Base-by-base conservation (phyloP, 257 asterid genomes). In the Ophiorrhiza pumila region DNA sequence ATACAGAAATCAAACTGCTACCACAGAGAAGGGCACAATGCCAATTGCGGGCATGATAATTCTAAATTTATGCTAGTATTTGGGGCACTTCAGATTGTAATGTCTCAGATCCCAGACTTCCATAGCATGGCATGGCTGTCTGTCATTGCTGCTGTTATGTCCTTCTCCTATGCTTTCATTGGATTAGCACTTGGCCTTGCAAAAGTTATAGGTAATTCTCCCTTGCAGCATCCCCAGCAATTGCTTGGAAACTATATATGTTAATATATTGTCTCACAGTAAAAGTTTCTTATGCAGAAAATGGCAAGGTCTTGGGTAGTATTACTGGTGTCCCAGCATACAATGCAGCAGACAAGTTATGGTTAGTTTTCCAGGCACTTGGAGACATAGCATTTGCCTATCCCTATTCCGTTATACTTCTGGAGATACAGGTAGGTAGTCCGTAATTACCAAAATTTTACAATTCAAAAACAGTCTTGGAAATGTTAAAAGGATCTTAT, bases 351-450 rank as follows among this genome's bases (percentile, higher is more conserved):
- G 50, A 76, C n/a, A 91, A 89, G 86, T 69, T 84, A 32, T 87
- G 91, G 90, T 71, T 80, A 35, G 68, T 83, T 65, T 79, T 91
- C 70, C 90, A 86, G 83, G 96, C 95, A 27, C 78, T 91, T 29
- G 97, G 95, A 23, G 88, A 89, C 80, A 78, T 91, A 37, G 96
- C 91, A 74, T 91, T 91, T 78, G 91, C 96, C 60, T 91, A 81
- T 80, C 97, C 96, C 7, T 89, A 83, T 68, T 80, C 93, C 31
- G 57, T 85, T 53, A 53, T 91, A 72, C 80, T 86, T 76, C 85
- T 89, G 25, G 96, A 91, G 84, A 87, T 91, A 78, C 89, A 83
- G 91, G 93, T 88, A 45, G 20, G 81, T 45, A 35, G 23, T 34
- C 22, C 37, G 50, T 29, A 57, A 45, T 46, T 46, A 43, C 9